A percentile compares a stretch with the other conserved stretches of the same genome.
phyloP scores from a whole-genome alignment of 495 filamentous ascomycete genomes.

The Hypomontagnella monticulosa region DNA sequence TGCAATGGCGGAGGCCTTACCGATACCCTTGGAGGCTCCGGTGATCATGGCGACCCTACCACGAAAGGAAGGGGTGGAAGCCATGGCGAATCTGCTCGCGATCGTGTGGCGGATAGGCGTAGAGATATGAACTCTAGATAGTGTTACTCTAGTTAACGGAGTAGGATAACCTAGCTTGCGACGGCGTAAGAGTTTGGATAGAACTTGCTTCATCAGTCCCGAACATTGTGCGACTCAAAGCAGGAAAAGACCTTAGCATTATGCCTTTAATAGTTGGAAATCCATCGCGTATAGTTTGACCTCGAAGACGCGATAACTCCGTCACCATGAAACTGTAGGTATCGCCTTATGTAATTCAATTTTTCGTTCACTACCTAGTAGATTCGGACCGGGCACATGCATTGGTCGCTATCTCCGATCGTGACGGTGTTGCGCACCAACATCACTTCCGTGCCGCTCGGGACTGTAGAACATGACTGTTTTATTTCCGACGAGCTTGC shows the following conservation, averaged over 20 bases:
- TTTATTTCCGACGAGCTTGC: too few species aligned
- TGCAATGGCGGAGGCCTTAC: conserved; percentile 64
- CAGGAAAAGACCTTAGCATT: conserved; percentile 1
- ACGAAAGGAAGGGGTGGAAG: conserved; percentile 49
- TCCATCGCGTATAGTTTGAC: neutral
- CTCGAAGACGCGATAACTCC: conserved; percentile 28
- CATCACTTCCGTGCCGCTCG: too few species aligned
- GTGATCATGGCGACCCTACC: conserved; percentile 73
- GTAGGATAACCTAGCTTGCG: neutral
- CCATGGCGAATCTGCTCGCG: conserved; percentile 6
- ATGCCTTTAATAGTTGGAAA: conserved; percentile 10
- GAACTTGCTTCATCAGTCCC: conserved; percentile 12
- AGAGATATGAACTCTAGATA: neutral
- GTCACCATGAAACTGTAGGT: neutral
- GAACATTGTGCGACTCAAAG: neutral
- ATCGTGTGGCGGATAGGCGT: neutral
- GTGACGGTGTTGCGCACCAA: too few species aligned
- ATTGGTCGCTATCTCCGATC: too few species aligned
- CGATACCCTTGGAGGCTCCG: conserved; percentile 74
- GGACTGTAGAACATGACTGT: too few species aligned
- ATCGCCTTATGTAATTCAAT: too few species aligned
- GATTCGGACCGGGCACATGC: too few species aligned
- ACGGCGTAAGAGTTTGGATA: conserved; percentile 14
- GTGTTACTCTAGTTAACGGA: neutral
- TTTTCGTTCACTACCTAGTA: too few species aligned